Percentiles rank a stretch among this genome's conserved stretches.
Conservation (phyloP, 1,284 basidiomycete genomes). For the Peniophora sp. region DNA sequence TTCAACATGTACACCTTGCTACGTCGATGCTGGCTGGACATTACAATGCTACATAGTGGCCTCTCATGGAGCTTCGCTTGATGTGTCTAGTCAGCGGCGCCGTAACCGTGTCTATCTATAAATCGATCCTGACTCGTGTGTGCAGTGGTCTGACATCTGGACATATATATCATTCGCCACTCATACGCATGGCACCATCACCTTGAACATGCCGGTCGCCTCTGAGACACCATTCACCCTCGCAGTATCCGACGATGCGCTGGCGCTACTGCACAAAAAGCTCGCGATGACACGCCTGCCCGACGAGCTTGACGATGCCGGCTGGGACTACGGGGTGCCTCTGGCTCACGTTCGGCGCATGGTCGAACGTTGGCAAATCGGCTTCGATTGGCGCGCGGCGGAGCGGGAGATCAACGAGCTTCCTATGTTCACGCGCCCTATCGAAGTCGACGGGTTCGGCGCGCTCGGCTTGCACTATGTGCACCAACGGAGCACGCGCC, state of each 20-base stretch:
- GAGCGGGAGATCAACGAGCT: constrained; percentile 36
- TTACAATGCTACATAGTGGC: background rate
- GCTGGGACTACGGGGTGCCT: constrained; percentile 39
- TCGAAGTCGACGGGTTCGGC: constrained; percentile 35
- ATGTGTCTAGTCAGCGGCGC: background rate
- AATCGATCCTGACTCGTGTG: too few species aligned
- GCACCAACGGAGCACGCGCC: constrained; percentile 33
- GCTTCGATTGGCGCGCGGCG: constrained; percentile 40
- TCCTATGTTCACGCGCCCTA: constrained; percentile 39
- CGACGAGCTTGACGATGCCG: constrained; percentile 38
- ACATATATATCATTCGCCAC: too few species aligned
- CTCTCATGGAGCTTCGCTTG: background rate
- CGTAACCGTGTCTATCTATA: background rate
- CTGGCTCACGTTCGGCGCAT: constrained; percentile 36
- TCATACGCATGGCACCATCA: too few species aligned
- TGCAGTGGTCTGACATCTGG: too few species aligned
- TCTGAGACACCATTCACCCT: constrained; percentile 33
- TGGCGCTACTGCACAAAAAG: constrained; percentile 29
- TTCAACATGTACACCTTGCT: too few species aligned
- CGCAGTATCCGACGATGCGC: constrained; percentile 27
- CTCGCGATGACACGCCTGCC: constrained; percentile 35
- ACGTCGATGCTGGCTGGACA: too few species aligned
- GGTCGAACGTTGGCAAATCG: constrained; percentile 32
- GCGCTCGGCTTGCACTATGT: constrained; percentile 41
- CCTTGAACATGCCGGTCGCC: too few species aligned